Conservation (phyloP, 2,329 filamentous ascomycete genomes). For the Lasiodiplodia sp. region DNA sequence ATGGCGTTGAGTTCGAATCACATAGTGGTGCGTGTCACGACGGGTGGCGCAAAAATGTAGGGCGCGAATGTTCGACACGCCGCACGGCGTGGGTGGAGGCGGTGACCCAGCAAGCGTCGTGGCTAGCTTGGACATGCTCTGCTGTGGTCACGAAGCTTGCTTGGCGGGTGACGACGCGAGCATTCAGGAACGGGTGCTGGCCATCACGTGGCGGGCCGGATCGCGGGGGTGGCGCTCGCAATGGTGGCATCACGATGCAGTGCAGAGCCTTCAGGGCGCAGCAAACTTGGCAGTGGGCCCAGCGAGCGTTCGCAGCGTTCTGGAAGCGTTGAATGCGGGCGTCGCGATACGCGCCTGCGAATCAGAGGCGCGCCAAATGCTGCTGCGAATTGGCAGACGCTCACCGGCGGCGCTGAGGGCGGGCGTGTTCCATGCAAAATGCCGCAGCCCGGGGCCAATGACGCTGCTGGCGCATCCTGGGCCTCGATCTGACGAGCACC, state of each 20-base stretch:
- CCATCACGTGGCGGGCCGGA: conserved; percentile 16
- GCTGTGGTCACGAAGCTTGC: conserved; percentile 20
- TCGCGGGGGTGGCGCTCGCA: conserved; percentile 24
- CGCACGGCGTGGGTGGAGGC: conserved; percentile 16
- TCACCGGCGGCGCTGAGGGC: conserved; percentile 25
- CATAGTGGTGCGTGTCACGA: conserved; percentile 18
- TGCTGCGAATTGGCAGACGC: conserved; percentile 15
- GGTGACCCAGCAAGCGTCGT: conserved; percentile 17
- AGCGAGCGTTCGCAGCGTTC: conserved; percentile 13
- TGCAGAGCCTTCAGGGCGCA: conserved; percentile 19
- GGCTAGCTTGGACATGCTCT: conserved; percentile 5
- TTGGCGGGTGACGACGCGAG: background rate
- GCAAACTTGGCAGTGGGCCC: conserved; percentile 23
- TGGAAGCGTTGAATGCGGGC: conserved; percentile 22
- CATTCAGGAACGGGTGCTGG: conserved; percentile 20
- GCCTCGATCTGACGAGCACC: conserved; percentile 25
- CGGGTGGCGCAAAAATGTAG: background rate
- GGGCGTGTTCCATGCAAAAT: conserved; percentile 27
- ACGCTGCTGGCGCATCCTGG: conserved; percentile 14
- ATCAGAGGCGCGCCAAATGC: conserved; percentile 12
- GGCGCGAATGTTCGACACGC: conserved; percentile 6
- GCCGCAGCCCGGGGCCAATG: conserved; percentile 18
- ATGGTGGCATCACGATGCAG: conserved; percentile 20
- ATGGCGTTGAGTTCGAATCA: conserved; percentile 19
- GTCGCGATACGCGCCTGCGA: conserved; percentile 21